phyloP scores from a whole-genome alignment of 2,329 filamentous ascomycete genomes.

The Myriosclerotinia scirpicola region DNA sequence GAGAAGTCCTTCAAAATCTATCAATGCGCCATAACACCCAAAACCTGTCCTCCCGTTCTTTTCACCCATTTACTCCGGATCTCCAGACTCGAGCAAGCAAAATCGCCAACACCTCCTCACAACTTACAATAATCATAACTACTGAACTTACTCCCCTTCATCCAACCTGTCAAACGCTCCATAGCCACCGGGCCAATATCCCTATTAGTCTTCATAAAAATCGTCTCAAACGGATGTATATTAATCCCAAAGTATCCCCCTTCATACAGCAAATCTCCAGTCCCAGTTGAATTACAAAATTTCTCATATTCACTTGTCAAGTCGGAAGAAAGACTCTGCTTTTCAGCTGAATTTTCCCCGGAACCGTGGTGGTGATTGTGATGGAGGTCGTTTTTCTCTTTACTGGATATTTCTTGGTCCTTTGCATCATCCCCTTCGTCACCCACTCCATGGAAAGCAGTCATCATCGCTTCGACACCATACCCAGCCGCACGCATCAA shows the following conservation, averaged over 20 bases:
- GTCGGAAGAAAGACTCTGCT: background rate
- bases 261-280: constrained; percentile 33
- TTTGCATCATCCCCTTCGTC: background rate
- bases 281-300: constrained; percentile 20
- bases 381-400: background rate
- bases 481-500: constrained; percentile 35
- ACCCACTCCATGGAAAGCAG: constrained; percentile 31
- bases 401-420: background rate
- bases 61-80: background rate
- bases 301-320: background rate
- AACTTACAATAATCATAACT: constrained; percentile 6
- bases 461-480: constrained; percentile 36
- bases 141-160: constrained; percentile 1
- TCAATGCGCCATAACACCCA: background rate
- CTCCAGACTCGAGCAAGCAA: background rate
- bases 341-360: background rate
- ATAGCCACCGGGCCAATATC: constrained; percentile 30
- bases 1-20: no score
- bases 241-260: constrained; percentile 35
- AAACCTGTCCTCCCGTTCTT: background rate
- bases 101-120: background rate
- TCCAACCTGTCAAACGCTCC: constrained; percentile 28
- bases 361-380: no score
- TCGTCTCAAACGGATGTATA: constrained; percentile 36
- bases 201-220: constrained; percentile 37